These are phyloP conservation scores for Serendipita vermifera DNA, from an alignment of 768 basidiomycete species.

Conservation along the genomic window DNA sequence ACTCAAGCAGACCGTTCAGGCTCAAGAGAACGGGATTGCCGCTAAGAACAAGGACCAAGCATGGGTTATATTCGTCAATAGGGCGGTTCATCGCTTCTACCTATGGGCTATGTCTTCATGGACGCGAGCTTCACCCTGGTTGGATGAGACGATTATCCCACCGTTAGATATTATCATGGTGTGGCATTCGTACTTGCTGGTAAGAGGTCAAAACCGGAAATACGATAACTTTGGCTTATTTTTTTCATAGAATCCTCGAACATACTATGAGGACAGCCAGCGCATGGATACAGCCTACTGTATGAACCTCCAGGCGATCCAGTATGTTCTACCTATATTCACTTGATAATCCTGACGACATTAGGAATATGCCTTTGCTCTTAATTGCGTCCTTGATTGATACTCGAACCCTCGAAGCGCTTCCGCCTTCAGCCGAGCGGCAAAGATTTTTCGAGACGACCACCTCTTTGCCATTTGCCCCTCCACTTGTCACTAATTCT, in stretches of 20 bases:
- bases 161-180: conserved; percentile 16
- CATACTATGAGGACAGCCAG: background rate
- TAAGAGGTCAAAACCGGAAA: background rate
- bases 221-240: background rate
- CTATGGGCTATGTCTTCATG: background rate
- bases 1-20: background rate
- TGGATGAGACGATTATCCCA: background rate
- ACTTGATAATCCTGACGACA: background rate
- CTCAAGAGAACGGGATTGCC: background rate
- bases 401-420: background rate
- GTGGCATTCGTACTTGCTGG: conserved; percentile 17
- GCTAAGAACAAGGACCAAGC: background rate
- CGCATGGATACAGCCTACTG: background rate
- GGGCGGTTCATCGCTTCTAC: background rate
- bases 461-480: background rate
- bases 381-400: background rate
- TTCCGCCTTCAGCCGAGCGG: background rate
- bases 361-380: background rate
- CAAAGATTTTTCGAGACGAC: background rate
- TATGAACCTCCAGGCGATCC: background rate
- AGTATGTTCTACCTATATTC: background rate
- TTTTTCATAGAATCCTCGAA: background rate
- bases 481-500: background rate
- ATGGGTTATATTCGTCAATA: background rate
- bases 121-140: background rate